Percentiles rank a stretch among this genome's conserved stretches.
phyloP scores from a whole-genome alignment of 805 yeast species.

The Yarrowia sp. region DNA sequence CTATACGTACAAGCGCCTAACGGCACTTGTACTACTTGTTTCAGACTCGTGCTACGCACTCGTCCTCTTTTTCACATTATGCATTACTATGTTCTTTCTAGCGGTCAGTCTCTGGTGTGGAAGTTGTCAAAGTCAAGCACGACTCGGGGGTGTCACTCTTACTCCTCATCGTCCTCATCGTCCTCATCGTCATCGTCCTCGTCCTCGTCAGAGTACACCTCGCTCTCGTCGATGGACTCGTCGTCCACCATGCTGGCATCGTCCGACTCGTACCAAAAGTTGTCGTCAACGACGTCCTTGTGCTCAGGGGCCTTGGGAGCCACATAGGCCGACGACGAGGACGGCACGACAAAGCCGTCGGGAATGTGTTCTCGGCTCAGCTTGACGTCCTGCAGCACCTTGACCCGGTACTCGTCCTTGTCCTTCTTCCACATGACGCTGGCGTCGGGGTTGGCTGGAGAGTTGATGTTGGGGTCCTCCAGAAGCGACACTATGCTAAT shows the following conservation, averaged over 20 bases:
- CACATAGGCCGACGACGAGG: constrained; percentile 57
- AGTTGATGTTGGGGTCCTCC: constrained; percentile 88
- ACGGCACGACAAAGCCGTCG: constrained; percentile 78
- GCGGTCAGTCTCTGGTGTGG: constrained; percentile 8
- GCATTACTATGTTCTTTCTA: constrained; percentile 17
- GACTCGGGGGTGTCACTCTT: not conserved
- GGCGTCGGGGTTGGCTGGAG: constrained; percentile 97
- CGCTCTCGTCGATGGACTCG: constrained; percentile 48
- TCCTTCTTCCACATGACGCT: constrained; percentile 85
- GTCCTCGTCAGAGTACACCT: constrained; percentile 18
- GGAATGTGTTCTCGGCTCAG: constrained; percentile 81
- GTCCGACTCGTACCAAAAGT: constrained; percentile 78
- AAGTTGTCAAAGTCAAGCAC: too few relatives aligned
- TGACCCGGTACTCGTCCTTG: constrained; percentile 69
- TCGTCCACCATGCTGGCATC: constrained; percentile 49
- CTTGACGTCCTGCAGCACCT: constrained; percentile 71
- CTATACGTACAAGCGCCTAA: too few relatives aligned
- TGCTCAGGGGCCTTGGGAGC: constrained; percentile 39
- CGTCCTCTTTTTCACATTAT: constrained; percentile 19
- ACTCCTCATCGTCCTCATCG: not conserved
- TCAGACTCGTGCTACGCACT: too few relatives aligned
- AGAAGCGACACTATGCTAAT: constrained; percentile 85
- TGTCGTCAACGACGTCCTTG: constrained; percentile 68
- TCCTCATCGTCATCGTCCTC: constrained; percentile 23
- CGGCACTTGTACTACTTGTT: too few relatives aligned